phyloP scores from a whole-genome alignment of 2,329 filamentous ascomycete species.

The Rhynchosporium agropyri region DNA sequence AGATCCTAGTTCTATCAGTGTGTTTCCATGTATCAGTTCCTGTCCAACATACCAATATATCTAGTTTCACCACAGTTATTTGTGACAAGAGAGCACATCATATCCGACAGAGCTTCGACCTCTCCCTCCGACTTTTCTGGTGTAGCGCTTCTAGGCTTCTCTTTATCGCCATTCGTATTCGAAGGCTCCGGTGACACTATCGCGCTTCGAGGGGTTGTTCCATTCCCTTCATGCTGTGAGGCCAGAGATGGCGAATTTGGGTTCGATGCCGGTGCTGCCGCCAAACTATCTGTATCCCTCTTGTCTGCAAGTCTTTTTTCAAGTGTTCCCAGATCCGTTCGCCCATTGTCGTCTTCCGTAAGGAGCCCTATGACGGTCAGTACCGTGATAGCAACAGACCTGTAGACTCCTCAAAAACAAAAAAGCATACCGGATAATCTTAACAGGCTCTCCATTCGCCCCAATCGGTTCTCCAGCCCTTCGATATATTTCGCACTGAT shows the following conservation, averaged over 20 bases:
- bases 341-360: conserved; percentile 80
- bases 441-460: conserved; percentile 92
- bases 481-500: conserved; percentile 94
- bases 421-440: conserved; percentile 69
- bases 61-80: conserved; percentile 93
- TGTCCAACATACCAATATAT: conserved; percentile 75
- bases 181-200: conserved; percentile 53
- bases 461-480: conserved; percentile 88
- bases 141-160: conserved; percentile 38
- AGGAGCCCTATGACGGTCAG: conserved; percentile 62
- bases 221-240: conserved; percentile 48
- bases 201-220: conserved; percentile 48
- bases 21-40: conserved; percentile 64
- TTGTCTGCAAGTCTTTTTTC: conserved; percentile 74
- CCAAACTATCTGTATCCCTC: conserved; percentile 42
- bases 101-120: conserved; percentile 87
- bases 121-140: conserved; percentile 63
- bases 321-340: conserved; percentile 83
- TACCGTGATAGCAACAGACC: not conserved
- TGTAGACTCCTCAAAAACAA: conserved; percentile 25
- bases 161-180: conserved; percentile 27
- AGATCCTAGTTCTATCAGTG: conserved; percentile 62
- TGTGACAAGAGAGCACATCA: conserved; percentile 98
- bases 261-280: conserved; percentile 36
- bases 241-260: conserved; percentile 46